Evolutionary conservation across 768 basidiomycete species (phyloP).

Genomic region (Punctularia strigosozonata): DNA sequence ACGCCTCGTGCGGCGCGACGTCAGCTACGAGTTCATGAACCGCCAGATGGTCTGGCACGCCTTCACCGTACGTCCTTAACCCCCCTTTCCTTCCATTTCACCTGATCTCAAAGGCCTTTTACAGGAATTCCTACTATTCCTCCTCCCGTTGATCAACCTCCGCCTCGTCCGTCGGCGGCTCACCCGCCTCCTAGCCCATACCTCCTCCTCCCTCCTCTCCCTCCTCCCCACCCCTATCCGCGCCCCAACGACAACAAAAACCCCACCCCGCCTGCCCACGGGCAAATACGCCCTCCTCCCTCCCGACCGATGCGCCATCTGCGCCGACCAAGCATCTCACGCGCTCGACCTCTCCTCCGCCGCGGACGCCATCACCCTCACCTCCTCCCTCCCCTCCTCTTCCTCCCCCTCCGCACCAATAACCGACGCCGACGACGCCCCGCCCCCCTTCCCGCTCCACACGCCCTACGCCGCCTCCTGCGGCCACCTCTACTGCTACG

Average conservation of each 20-base stretch:
- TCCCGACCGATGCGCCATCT: conserved; percentile 79
- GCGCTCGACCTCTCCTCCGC: conserved; percentile 45
- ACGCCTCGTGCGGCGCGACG: conserved; percentile 60
- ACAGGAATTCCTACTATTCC: conserved; percentile 91
- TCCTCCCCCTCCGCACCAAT: conserved; percentile 11
- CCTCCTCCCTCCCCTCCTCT: conserved; percentile 15
- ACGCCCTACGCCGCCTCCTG: conserved; percentile 79
- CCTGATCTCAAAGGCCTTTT: not conserved
- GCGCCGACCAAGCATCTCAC: conserved; percentile 63
- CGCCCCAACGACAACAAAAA: conserved; percentile 6
- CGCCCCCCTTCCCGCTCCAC: conserved; percentile 55
- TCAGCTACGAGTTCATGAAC: conserved; percentile 99
- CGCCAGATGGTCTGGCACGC: conserved; percentile 99
- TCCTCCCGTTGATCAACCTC: conserved; percentile 75
- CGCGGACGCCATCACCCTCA: conserved; percentile 31
- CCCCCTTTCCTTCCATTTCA: not conserved
- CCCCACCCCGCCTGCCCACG: conserved; percentile 10
- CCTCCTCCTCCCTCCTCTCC: not conserved
- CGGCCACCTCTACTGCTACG: conserved; percentile 86
- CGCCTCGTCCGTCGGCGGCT: conserved; percentile 50
- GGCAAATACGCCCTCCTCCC: conserved; percentile 67
- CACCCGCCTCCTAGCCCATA: conserved; percentile 21
- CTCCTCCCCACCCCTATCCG: conserved; percentile 23
- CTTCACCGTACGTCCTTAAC: conserved; percentile 63
- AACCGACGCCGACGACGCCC: conserved; percentile 23